These are phyloP conservation scores for Gastrolobium villosum DNA, from an alignment of 306 rosid species.

Conservation along the genomic window DNA sequence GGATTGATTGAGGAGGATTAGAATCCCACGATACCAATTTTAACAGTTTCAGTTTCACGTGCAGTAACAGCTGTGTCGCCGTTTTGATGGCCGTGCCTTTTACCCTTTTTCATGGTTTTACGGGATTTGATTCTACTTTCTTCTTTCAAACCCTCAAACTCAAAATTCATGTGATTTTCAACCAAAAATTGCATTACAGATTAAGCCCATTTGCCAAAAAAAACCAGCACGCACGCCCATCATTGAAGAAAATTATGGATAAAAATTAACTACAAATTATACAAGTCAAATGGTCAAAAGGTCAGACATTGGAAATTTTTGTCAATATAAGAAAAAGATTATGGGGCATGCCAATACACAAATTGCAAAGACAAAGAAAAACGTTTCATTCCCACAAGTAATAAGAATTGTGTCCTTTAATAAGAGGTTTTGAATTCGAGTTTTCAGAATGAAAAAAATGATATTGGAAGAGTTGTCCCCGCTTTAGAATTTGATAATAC, in stretches of 20 bases:
- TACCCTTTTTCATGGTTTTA: conserved; percentile 19
- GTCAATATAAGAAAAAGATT: conserved; percentile 2
- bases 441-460: no score
- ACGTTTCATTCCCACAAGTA: not conserved
- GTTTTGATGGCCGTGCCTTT: conserved; percentile 69
- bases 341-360: conserved; percentile 31
- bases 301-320: conserved; percentile 46
- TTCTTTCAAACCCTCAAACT: not conserved
- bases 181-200: not conserved
- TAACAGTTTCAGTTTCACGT: conserved; percentile 53
- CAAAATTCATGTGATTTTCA: not conserved
- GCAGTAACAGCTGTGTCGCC: conserved; percentile 59
- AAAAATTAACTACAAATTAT: not conserved
- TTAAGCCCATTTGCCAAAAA: no score
- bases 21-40: conserved; percentile 11
- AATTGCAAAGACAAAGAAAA: conserved; percentile 45
- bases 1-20: not conserved
- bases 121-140: conserved; percentile 43
- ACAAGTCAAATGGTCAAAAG: conserved; percentile 53
- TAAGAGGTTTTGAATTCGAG: no score
- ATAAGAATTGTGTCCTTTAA: no score
- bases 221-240: not conserved
- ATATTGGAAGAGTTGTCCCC: no score
- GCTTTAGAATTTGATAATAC: no score
- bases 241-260: not conserved